A percentile compares a stretch with the other conserved stretches of the same genome.
These are phyloP conservation scores for Liquidambar formosana DNA, from an alignment of 164 flowering plant species.

Conservation along the genomic window DNA sequence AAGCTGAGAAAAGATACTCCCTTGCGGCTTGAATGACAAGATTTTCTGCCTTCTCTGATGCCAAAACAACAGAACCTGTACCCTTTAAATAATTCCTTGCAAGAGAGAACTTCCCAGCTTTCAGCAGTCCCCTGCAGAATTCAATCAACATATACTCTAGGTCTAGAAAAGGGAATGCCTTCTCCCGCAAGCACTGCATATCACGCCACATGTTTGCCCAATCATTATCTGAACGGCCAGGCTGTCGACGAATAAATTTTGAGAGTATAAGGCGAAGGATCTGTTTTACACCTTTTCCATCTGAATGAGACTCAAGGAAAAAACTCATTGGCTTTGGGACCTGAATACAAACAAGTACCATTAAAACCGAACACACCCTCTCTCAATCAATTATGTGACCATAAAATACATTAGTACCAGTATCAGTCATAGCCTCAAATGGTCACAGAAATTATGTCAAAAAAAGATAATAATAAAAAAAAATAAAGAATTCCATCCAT, in stretches of 20 bases:
- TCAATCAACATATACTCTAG: slow-evolving; percentile 81
- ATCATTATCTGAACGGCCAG: slow-evolving; percentile 82
- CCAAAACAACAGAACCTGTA: slow-evolving; percentile 65
- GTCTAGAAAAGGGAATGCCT: slow-evolving; percentile 92
- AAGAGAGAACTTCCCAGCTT: slow-evolving; percentile 95
- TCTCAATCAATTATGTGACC: not conserved
- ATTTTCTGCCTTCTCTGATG: slow-evolving; percentile 81
- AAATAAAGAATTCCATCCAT: no score
- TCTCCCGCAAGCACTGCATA: slow-evolving; percentile 76
- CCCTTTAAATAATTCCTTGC: slow-evolving; percentile 93
- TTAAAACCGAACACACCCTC: not conserved
- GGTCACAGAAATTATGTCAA: no score
- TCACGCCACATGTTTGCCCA: slow-evolving; percentile 99
- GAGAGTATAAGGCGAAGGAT: slow-evolving; percentile 94
- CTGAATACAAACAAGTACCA: slow-evolving; percentile 39
- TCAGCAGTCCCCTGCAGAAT: slow-evolving; percentile 92
- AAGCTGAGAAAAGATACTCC: slow-evolving; percentile 93
- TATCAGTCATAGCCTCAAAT: no score
- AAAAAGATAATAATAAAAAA: no score
- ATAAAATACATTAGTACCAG: not conserved
- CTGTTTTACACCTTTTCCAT: slow-evolving; percentile 90
- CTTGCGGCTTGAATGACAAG: slow-evolving; percentile 94
- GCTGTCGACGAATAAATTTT: slow-evolving; percentile 87
- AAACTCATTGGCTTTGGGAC: slow-evolving; percentile 86
- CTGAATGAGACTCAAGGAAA: slow-evolving; percentile 67